Evolutionary conservation across 2,329 filamentous ascomycete genomes (phyloP), one percentile per base, ranked within the genome.

Genomic region (Fusarium floridanum): DNA sequence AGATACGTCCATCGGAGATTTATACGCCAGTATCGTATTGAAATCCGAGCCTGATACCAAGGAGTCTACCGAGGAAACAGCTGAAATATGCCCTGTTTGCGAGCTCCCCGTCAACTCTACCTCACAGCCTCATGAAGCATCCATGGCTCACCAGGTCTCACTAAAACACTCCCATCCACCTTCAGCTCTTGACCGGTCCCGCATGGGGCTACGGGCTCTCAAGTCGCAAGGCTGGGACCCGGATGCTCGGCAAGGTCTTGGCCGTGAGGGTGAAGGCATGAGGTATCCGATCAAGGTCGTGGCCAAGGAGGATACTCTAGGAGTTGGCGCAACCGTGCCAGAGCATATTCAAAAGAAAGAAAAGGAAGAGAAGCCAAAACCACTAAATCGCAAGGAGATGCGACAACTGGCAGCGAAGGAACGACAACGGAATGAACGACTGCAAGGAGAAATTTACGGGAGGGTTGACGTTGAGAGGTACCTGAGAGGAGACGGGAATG

Each of bases 401-500:
- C 88, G 90, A 76, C 91, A 90, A 80, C 82, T 88, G 79, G 90
- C 90, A 4, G 83, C 86, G 50, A 89, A 91, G 72, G 91, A 92
- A 67, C 92, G 87, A 83, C 90, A 84, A 80, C 91, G 86, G 71
- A 86, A 88, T 20, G 89, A 93, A 69, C 90, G 84, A 77, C 81
- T 98, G 68, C 88, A 91, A 73, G 87, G 90, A 76, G 87, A 94
- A 83, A 93, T 98, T 72, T 96, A 94, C 82, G 88, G 90, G 22
- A 91, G 90, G 74, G 89, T 93, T n/a, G 93, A 96, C 74, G 85
- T 97, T 64, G 90, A 95, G 77, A 90, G 88, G 79, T 97, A 97
- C 80, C 83, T 97, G 20, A 89, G 91, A 56, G 82, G 82, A 4
- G 73, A 80, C 67, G 79, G 81, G 43, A 72, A 64, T 6, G 78